Evolutionary conservation across 768 basidiomycete species (phyloP), one percentile per base, ranked within the genome.

Genomic region (Chalciporus sphaerocephalus): DNA sequence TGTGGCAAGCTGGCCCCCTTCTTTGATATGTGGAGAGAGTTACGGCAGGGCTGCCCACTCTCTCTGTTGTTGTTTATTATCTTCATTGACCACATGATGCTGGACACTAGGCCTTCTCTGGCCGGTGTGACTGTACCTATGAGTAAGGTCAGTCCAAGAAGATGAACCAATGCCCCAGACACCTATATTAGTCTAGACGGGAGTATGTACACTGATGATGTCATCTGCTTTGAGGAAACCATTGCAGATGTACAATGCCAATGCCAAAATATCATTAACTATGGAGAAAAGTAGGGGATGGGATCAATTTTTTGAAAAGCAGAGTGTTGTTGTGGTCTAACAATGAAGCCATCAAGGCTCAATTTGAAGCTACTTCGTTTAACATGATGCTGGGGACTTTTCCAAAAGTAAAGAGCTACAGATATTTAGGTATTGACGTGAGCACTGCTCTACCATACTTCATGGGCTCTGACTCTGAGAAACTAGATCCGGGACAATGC

Each of bases 391-490:
- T 13, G 5, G 45, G 45, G 47, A 5, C 5, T 0, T 18, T 53
- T 6, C 52, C 45, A 0, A 47, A 52, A 27, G 57, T 58, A 5
- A 23, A 55, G 49, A 51, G 57, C 43, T 69, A 64, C 42, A 68
- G 64, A 58, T 69, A 69, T 60, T 59, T 69, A 52, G 68, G 69
- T 52, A 65, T 67, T 6, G 35, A 36, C 11, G 21, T 36, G 8
- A 8, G 9, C 5, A 10, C 3, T 11, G 13, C 18, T 9, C 12
- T 36, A 10, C 35, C 35, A 3, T 1, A 5, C 2, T 36, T 21
- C 4, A 21, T 28, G 35, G 6, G 18, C 2, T 4, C 18, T 2
- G 27, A 28, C 12, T 3, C 10, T 18, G 7, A 9, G 34, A 17
- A 35, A 35, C 7, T n/a, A 17, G n/a, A 5, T n/a, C n/a, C 15